phyloP scores from a whole-genome alignment of 345 rosid species.

The Citrus trifoliata region DNA sequence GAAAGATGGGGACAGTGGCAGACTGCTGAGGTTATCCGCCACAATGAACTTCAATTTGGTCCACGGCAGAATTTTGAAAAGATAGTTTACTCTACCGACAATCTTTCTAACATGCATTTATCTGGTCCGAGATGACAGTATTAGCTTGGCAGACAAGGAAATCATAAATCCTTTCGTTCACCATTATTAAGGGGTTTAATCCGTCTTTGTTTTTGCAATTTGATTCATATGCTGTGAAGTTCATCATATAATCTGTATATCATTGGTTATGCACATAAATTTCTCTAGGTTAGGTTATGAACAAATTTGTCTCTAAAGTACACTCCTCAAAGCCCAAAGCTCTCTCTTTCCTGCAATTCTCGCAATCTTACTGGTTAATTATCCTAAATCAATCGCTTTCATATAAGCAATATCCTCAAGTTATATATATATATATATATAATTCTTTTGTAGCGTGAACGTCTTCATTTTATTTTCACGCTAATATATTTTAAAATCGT shows the following conservation, averaged over 20 bases:
- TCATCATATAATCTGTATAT: not conserved
- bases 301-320: too few relatives aligned
- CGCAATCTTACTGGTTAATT: not conserved
- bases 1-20: slow-evolving; percentile 15
- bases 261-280: not conserved
- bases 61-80: slow-evolving; percentile 22
- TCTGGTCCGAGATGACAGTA: slow-evolving; percentile 37
- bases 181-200: too few relatives aligned
- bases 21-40: slow-evolving; percentile 28
- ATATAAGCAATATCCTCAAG: too few relatives aligned
- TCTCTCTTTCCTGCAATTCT: too few relatives aligned
- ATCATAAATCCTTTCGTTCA: not conserved
- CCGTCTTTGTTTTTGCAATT: too few relatives aligned
- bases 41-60: slow-evolving; percentile 21
- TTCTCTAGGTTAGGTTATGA: not conserved
- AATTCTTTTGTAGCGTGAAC: fast-evolving
- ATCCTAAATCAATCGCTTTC: not conserved
- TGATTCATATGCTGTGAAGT: not conserved
- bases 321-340: too few relatives aligned
- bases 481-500: fast-evolving
- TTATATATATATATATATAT: too few relatives aligned
- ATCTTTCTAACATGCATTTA: slow-evolving; percentile 26
- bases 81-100: slow-evolving; percentile 30
- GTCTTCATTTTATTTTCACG: fast-evolving
- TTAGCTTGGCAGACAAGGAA: not conserved